Base-by-base conservation (phyloP, 768 basidiomycete genomes). In the Mycena latifolia region DNA sequence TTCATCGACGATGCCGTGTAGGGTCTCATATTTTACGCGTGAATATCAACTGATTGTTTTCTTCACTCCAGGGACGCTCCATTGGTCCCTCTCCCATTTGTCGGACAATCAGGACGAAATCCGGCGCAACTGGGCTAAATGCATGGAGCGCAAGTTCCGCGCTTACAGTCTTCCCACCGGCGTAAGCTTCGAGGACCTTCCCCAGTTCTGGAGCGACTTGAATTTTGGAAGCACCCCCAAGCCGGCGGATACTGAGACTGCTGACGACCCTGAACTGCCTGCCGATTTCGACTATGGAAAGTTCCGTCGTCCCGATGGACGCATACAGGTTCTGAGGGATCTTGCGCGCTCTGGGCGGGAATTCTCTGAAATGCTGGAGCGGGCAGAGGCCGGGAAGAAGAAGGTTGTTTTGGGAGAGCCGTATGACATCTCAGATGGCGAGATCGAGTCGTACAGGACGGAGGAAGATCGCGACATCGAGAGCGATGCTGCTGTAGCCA, bases 41-140 rank as follows among this genome's bases (percentile, higher is more conserved):
- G 35, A 61, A 31, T 39, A 27, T 12, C 45, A 5, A 15, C 11
- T 2, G 5, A 45, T 27, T 50, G 12, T 27, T 55, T 24, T n/a
- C 22, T 31, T 57, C 7, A 39, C 15, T 28, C 17, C 67, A 94
- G 93, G 92, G 92, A 81, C 81, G 0, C 69, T 89, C 24, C 82
- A 85, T 15, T 95, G 90, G 82, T 79, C 81, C 39, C 78, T 94
- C 45, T 76, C 77, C 0, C 81, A 79, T 22, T 80, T 85, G 12
- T 60, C 75, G 2, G 70, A 76, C 15, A 73, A 73, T 5, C 73
- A 74, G 5, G 72, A 65, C 0, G 76, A 79, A 3, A 81, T 89
- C 8, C 83, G 79, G 1, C 25, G 61, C 11, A 73, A 76, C 35
- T 75, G 86, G 28, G 69, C 70, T 2, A 72, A 20, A 1, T 76